A percentile compares a stretch with the other conserved stretches of the same genome.
Evolutionary conservation across 148 eudicot genomes (phyloP).

Genomic region (Rhododendron henanense): DNA sequence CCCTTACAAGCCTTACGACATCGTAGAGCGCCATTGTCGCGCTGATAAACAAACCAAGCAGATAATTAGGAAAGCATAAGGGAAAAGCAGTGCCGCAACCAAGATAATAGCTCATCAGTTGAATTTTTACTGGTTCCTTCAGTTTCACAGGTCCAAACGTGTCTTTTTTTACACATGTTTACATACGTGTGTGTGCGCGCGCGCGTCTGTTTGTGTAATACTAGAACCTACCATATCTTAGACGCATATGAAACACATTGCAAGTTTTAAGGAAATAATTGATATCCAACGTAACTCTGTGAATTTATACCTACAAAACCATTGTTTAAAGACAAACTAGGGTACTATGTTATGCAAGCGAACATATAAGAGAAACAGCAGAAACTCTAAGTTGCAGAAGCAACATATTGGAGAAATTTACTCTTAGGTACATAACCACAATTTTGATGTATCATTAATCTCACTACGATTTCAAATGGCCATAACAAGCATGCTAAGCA

Average conservation of each 20-base stretch:
- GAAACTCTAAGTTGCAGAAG: neutral
- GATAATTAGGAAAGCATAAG: conserved; percentile 3
- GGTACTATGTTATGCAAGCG: neutral
- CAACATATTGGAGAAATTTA: neutral
- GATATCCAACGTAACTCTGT: neutral
- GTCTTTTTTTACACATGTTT: neutral
- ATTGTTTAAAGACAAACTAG: neutral
- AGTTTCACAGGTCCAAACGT: neutral
- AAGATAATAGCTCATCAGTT: neutral
- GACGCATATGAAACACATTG: neutral
- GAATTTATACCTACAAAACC: neutral
- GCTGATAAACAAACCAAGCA: conserved; percentile 29
- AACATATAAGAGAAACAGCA: neutral
- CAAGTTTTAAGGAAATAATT: neutral
- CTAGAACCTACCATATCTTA: neutral
- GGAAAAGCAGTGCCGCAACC: neutral
- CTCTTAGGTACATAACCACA: neutral
- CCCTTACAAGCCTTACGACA: conserved; percentile 69
- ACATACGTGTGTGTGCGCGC: neutral
- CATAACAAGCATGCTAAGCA: neutral
- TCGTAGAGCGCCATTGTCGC: conserved; percentile 89
- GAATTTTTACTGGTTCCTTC: neutral
- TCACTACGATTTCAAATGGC: neutral
- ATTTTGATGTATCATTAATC: neutral
- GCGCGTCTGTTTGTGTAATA: neutral